Evolutionary conservation across 108 stramenopile genomes (phyloP).

Genomic region (Pseudonitzschia multiseries): DNA sequence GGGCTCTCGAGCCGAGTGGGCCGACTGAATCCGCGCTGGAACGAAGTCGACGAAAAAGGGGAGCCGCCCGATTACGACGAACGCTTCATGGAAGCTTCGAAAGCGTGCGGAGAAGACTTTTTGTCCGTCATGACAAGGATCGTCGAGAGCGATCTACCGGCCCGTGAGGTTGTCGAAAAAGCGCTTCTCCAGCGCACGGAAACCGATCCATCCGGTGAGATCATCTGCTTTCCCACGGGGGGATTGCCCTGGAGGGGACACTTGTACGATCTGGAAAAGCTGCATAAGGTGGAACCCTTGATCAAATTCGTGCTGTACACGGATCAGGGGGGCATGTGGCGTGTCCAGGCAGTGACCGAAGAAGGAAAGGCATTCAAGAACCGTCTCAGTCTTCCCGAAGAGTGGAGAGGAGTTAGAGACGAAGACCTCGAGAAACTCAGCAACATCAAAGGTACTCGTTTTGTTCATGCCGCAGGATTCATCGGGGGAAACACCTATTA

Average conservation of each 20-base stretch:
- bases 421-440: conserved; percentile 69
- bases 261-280: conserved; percentile 91
- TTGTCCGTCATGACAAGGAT: conserved; percentile 65
- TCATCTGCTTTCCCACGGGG: conserved; percentile 70
- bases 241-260: conserved; percentile 94
- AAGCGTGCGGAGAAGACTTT: conserved; percentile 90
- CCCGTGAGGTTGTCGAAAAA: conserved; percentile 77
- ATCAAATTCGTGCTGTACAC: conserved; percentile 96
- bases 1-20: conserved; percentile 85
- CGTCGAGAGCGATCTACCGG: conserved; percentile 92
- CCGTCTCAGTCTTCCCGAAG: conserved; percentile 83
- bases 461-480: conserved; percentile 97
- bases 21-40: conserved; percentile 93
- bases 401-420: conserved; percentile 95
- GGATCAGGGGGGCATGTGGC: conserved; percentile 91
- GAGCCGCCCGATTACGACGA: conserved; percentile 69
- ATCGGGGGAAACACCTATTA: conserved; percentile 95
- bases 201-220: conserved; percentile 79
- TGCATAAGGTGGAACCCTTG: conserved; percentile 48
- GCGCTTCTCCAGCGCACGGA: conserved; percentile 68
- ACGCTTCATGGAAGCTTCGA: conserved; percentile 86
- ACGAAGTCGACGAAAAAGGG: conserved; percentile 67
- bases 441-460: conserved; percentile 88
- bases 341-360: conserved; percentile 98
- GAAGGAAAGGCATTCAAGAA: conserved; percentile 89